A percentile compares a stretch with the other conserved stretches of the same genome.
phyloP scores from a whole-genome alignment of 2,329 filamentous ascomycete genomes.

The Aspergillus sp. region DNA sequence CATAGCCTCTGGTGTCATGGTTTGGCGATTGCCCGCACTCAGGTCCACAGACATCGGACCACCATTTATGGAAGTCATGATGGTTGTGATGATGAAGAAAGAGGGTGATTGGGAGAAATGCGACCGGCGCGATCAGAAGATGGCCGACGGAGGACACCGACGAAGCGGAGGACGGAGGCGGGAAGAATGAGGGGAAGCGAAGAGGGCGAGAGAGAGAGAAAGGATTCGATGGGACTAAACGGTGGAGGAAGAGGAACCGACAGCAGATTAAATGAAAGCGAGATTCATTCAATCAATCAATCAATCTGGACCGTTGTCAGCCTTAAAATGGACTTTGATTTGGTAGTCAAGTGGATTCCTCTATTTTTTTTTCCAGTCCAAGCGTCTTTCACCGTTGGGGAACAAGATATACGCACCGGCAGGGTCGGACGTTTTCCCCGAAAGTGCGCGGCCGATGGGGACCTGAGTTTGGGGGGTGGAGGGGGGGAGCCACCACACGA shows the following conservation, averaged over 20 bases:
- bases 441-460: conserved; percentile 10
- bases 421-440: conserved; percentile 14
- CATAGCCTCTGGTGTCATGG: conserved; percentile 13
- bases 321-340: conserved; percentile 17
- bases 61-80: conserved; percentile 31
- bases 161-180: background rate
- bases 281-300: conserved; percentile 16
- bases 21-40: conserved; percentile 19
- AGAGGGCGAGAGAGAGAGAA: background rate
- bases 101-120: conserved; percentile 11
- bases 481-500: conserved; percentile 7
- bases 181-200: conserved; percentile 1
- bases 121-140: conserved; percentile 22
- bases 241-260: background rate
- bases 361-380: conserved; percentile 3
- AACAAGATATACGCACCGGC: conserved; percentile 19
- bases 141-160: conserved; percentile 1
- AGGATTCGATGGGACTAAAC: background rate
- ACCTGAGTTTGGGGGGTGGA: conserved; percentile 10
- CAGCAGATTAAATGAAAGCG: conserved; percentile 6
- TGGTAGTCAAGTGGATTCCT: conserved; percentile 18
- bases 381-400: conserved; percentile 19
- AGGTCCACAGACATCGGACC: conserved; percentile 33
- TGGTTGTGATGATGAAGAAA: conserved; percentile 6
- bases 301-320: conserved; percentile 21